Evolutionary conservation across 2,329 filamentous ascomycete species (phyloP).

Genomic region (Ceratocystis colombiana): DNA sequence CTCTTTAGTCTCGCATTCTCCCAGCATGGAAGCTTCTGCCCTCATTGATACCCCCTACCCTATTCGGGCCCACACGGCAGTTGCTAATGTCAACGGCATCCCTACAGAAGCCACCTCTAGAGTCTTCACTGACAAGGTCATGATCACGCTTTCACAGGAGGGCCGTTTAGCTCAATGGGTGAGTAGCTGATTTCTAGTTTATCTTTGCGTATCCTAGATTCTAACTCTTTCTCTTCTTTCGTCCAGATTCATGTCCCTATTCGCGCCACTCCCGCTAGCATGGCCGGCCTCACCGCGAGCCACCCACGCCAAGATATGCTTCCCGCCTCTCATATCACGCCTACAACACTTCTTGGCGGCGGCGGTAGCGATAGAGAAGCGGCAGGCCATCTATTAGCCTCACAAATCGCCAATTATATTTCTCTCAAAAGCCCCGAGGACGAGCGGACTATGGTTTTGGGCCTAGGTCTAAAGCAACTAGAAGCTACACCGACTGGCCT

Average conservation of each 20-base stretch:
- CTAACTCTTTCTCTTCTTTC: not conserved
- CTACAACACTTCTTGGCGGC: constrained; percentile 76
- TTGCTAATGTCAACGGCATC: constrained; percentile 54
- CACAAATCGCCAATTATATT: constrained; percentile 76
- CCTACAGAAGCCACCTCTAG: constrained; percentile 62
- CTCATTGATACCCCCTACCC: constrained; percentile 51
- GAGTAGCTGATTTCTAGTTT: constrained; percentile 29
- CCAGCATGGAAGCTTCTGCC: constrained; percentile 5
- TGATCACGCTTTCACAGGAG: constrained; percentile 79
- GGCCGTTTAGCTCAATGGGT: constrained; percentile 90
- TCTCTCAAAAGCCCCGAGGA: constrained; percentile 58
- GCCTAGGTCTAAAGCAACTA: constrained; percentile 46
- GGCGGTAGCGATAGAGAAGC: constrained; percentile 71
- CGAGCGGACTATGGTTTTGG: constrained; percentile 50
- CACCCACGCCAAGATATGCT: constrained; percentile 38
- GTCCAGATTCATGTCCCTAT: constrained; percentile 67
- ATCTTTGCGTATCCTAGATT: not conserved
- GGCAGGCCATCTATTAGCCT: constrained; percentile 76
- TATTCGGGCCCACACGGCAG: constrained; percentile 49
- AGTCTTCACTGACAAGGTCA: constrained; percentile 78
- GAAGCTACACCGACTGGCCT: constrained; percentile 47
- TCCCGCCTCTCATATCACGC: constrained; percentile 71
- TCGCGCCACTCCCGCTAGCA: constrained; percentile 44
- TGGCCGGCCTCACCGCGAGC: constrained; percentile 20
- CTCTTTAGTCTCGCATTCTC: not conserved